phyloP scores from a whole-genome alignment of 202 grass and related monocot genomes.

The Schoenoplectus triqueter region DNA sequence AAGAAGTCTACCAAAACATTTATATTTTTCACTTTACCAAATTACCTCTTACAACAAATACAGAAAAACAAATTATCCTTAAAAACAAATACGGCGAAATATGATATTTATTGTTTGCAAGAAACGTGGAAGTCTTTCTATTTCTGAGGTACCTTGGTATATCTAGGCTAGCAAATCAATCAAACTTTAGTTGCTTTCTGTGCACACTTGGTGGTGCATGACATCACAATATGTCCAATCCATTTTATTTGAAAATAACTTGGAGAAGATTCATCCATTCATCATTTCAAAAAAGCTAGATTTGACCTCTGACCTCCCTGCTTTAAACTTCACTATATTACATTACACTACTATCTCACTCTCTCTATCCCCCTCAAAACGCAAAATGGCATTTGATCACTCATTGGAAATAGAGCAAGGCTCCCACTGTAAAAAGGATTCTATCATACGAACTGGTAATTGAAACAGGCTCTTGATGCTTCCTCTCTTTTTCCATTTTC shows the following conservation, averaged over 20 bases:
- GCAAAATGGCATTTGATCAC: conserved; percentile 60
- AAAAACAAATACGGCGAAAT: neutral
- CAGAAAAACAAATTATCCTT: neutral
- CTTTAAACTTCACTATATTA: neutral
- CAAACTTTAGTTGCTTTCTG: neutral
- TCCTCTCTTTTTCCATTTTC: neutral
- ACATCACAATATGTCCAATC: conserved; percentile 27
- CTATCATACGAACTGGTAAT: conserved; percentile 55
- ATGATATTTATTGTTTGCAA: conserved; percentile 4
- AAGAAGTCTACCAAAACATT: neutral
- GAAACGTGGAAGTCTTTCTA: neutral
- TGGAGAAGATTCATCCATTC: neutral
- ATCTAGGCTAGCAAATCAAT: conserved; percentile 6
- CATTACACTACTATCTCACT: neutral
- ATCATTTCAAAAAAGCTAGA: conserved; percentile 33
- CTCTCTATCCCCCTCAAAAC: neutral
- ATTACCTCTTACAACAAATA: neutral
- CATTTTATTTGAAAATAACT: conserved; percentile 18
- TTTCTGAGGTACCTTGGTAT: neutral
- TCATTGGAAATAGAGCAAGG: conserved; percentile 51
- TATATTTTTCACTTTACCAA: neutral
- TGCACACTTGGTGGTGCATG: neutral
- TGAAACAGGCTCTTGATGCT: neutral
- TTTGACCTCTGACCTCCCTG: conserved; percentile 9
- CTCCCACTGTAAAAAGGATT: conserved; percentile 40